These are phyloP conservation scores for Lichtheimia corymbifera DNA, from an alignment of 371 early-diverging fungal species.

Conservation along the genomic window DNA sequence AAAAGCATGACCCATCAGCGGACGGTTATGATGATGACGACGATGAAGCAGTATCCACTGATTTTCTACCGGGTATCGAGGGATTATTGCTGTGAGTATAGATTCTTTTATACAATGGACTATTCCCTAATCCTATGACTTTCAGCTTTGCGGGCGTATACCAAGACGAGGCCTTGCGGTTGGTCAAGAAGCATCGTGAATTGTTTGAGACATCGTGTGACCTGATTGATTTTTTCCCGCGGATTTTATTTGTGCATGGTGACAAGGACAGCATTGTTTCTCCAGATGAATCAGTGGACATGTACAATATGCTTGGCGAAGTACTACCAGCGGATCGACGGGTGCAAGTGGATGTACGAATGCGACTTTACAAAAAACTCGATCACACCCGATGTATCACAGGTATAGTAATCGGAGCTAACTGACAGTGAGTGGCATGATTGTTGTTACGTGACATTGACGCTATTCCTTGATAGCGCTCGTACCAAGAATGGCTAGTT, in stretches of 20 bases:
- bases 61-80: conserved; percentile 53
- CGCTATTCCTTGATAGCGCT: conserved; percentile 20
- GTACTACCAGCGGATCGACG: conserved; percentile 31
- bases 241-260: conserved; percentile 50
- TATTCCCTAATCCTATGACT: too few species aligned
- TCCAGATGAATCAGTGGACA: conserved; percentile 36
- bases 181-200: conserved; percentile 22
- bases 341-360: conserved; percentile 42
- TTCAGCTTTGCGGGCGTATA: conserved; percentile 60
- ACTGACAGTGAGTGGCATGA: too few species aligned
- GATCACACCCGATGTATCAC: conserved; percentile 43
- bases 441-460: too few species aligned
- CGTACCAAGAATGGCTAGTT: conserved; percentile 31
- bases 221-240: conserved; percentile 38
- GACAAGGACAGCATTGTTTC: conserved; percentile 40
- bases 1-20: conserved; percentile 15
- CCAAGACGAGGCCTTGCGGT: conserved; percentile 48
- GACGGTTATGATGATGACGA: too few species aligned
- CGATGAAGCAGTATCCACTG: conserved; percentile 1
- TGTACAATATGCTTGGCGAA: conserved; percentile 45
- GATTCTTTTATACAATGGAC: background rate
- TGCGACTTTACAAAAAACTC: conserved; percentile 46
- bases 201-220: conserved; percentile 38
- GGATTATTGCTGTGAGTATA: conserved; percentile 53
- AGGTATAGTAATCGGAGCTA: conserved; percentile 22